A percentile compares a stretch with the other conserved stretches of the same genome.
phyloP scores from a whole-genome alignment of 768 basidiomycete species.

The Psilocybe cubensis region DNA sequence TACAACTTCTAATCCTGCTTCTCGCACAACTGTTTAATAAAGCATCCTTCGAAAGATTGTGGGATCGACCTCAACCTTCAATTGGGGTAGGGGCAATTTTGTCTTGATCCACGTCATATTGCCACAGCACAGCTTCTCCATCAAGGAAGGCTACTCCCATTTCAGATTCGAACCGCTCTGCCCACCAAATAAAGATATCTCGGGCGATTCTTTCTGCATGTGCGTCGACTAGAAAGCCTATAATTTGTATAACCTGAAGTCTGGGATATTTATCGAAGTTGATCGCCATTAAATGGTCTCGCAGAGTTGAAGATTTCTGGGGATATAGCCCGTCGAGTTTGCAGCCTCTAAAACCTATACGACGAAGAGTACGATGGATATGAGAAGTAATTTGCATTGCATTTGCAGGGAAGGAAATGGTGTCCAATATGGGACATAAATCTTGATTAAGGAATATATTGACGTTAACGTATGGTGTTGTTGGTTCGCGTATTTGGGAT shows the following conservation, averaged over 20 bases:
- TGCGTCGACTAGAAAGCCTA: slow-evolving; percentile 51
- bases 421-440: slow-evolving; percentile 48
- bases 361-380: slow-evolving; percentile 41
- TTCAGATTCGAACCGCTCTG: slow-evolving; percentile 47
- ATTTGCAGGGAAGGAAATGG: slow-evolving; percentile 43
- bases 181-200: slow-evolving; percentile 60
- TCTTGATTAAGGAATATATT: slow-evolving; percentile 45
- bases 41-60: not conserved
- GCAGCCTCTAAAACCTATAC: slow-evolving; percentile 50
- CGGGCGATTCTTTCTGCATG: slow-evolving; percentile 44
- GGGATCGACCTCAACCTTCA: too few relatives aligned
- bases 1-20: not conserved
- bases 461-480: slow-evolving; percentile 38
- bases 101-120: slow-evolving; percentile 37
- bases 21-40: not conserved
- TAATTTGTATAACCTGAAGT: slow-evolving; percentile 49
- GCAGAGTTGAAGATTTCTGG: slow-evolving; percentile 38
- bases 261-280: slow-evolving; percentile 44
- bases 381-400: slow-evolving; percentile 33
- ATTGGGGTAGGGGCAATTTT: not conserved
- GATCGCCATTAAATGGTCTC: slow-evolving; percentile 46
- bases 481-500: slow-evolving; percentile 26
- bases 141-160: slow-evolving; percentile 55
- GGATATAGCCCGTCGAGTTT: slow-evolving; percentile 47
- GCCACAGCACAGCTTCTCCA: slow-evolving; percentile 58